Evolutionary conservation across 2,329 filamentous ascomycete species (phyloP).

Genomic region (Cadophora gregata): DNA sequence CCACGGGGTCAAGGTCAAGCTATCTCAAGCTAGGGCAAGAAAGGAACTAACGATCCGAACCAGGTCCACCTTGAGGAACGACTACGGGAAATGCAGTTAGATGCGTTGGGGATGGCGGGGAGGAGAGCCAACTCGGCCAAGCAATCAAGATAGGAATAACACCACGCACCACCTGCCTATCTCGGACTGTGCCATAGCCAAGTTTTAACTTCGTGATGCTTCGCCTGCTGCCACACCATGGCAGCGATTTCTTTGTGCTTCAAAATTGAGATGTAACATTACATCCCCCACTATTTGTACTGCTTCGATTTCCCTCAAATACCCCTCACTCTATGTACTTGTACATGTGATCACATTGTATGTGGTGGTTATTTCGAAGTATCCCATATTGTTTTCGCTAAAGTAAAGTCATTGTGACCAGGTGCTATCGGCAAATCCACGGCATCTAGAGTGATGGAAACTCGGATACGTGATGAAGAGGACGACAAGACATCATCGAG

Average conservation of each 20-base stretch:
- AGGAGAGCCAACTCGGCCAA: not conserved
- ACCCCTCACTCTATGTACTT: not conserved
- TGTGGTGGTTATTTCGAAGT: not conserved
- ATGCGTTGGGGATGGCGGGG: not conserved
- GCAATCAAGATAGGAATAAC: not conserved
- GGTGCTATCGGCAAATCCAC: not conserved
- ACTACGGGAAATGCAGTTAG: not conserved
- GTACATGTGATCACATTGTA: not conserved
- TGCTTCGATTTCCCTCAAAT: not conserved
- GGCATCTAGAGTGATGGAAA: no score
- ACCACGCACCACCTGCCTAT: not conserved
- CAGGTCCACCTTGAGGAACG: not conserved
- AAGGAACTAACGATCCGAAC: not conserved
- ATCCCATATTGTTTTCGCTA: no score
- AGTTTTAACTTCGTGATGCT: not conserved
- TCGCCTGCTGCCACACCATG: not conserved
- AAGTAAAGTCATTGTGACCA: not conserved
- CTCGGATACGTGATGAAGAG: not conserved
- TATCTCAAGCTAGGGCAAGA: not conserved
- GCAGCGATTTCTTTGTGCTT: not conserved
- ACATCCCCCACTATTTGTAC: slow-evolving; percentile 6
- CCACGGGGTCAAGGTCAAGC: not conserved
- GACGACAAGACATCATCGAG: no score
- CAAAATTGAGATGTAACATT: slow-evolving; percentile 7
- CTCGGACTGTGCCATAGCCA: not conserved